Evolutionary conservation across 345 rosid species (phyloP), one percentile per base, ranked within the genome.

Genomic region (Erodium maritimum): DNA sequence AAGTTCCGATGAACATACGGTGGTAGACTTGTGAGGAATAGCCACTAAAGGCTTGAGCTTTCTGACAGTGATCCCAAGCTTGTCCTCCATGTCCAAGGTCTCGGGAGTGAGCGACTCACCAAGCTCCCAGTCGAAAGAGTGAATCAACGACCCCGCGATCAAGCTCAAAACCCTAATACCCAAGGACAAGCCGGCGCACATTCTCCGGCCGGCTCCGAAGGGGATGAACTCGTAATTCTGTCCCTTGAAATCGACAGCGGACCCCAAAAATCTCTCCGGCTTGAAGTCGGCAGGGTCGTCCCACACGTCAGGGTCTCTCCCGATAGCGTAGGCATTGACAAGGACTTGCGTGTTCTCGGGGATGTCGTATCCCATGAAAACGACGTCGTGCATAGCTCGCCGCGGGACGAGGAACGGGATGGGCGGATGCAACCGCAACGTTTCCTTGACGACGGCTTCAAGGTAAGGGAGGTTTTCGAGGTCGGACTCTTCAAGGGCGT

Each of bases 311-410:
- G 58, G n/a, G n/a, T n/a, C n/a, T n/a, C n/a, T n/a, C n/a, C n/a
- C n/a, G n/a, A n/a, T n/a, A n/a, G n/a, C n/a, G 19, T 50, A 61
- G 5, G 58, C 29, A n/a, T 62, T 62, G 8, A 62, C 52, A 5
- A 33, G 16, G 19, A 62, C 65, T 37, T 62, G 65, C 19, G 58
- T 21, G 46, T 62, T 5, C 18, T 54, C 53, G 8, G 65, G 58
- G 1, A 62, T 37, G 20, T 25, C 37, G 25, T 34, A 62, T 0
- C 65, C 65, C 19, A 21, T 14, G 24, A 62, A 17, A 21, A 29
- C 58, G 5, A 5, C 9, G 50, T 53, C 33, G 1, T 17, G 17
- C n/a, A 2, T 16, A 3, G 58, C 33, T 0, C 14, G 10, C 33
- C 34, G 65, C 6, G 65, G 58, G 5, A 62, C 11, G 5, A 62